Evolutionary conservation across 2,329 filamentous ascomycete species (phyloP).

Genomic region (Trichoderma brevicompactum): DNA sequence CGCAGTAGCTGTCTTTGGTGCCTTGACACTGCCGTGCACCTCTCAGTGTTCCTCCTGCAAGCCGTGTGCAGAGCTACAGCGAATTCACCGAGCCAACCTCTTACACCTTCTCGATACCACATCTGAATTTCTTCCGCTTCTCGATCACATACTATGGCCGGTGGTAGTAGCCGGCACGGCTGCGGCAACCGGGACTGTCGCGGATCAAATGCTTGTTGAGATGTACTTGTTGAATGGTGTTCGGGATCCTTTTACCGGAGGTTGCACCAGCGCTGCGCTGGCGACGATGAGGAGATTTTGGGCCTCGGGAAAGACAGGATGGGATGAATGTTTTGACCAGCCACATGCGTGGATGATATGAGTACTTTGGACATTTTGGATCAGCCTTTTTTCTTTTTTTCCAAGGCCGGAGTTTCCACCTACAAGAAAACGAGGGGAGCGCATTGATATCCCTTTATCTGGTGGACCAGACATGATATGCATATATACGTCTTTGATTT

Average conservation of each 20-base stretch:
- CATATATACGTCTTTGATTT: no score
- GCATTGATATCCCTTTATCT: no score
- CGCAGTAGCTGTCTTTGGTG: conserved; percentile 19
- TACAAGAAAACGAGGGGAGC: no score
- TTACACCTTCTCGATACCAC: conserved; percentile 22
- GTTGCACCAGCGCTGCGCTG: conserved; percentile 1
- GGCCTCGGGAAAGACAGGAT: conserved; percentile 21
- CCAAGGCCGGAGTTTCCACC: no score
- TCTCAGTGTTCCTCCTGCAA: neutral
- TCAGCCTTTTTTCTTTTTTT: no score
- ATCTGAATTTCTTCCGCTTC: neutral
- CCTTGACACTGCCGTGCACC: conserved; percentile 4
- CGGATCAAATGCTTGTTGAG: conserved; percentile 6
- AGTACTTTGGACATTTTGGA: no score
- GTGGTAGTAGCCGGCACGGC: conserved; percentile 26
- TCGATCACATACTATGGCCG: conserved; percentile 25
- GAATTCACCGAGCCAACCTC: conserved; percentile 3
- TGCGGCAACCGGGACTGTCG: neutral
- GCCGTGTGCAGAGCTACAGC: neutral
- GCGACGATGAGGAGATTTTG: conserved; percentile 26
- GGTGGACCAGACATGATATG: no score
- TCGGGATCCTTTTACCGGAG: conserved; percentile 19
- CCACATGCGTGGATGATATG: conserved; percentile 28
- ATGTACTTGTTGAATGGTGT: conserved; percentile 16
- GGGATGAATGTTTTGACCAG: conserved; percentile 28